Evolutionary conservation across 352 stramenopile genomes (phyloP), one percentile per base, ranked within the genome.

Genomic region (Stramenopiles sp.): DNA sequence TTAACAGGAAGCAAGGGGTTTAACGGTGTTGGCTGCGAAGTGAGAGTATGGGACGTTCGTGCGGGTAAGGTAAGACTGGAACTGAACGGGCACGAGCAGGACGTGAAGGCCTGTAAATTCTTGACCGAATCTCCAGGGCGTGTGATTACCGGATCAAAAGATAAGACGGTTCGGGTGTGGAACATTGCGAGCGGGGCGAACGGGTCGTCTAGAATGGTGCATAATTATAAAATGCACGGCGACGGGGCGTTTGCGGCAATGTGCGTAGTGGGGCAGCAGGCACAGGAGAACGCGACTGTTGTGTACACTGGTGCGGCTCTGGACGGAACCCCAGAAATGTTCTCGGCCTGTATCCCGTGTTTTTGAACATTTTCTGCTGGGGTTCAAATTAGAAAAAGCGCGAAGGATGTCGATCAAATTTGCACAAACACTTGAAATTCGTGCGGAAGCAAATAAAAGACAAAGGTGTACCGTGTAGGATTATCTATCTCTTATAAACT

Each of bases 1-100:
- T 68, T 91, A 34, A 91, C 87, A 0, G 89, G 85, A 0, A 92
- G 87, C 75, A 92, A 91, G 77, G 87, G 87, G 0, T 91, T 91
- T 74, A 92, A 87, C 63, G 84, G 86, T 3, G 83, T 92, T 32
- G 87, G 87, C 0, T 84, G 82, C 32, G 87, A 91, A 69, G 80
- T 84, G 18, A 82, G 86, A 74, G 81, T 92, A 0, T 92, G 87
- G 87, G 87, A 92, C 74, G 81, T 86, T 69, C 85, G 87, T 2
- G 87, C 75, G 32, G 80, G 79, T 18, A 86, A 83, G 68, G 82
- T 89, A 74, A 32, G 89, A 0, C 37, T 80, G 4, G 80, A 89
- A 77, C 84, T 86, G 30, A 63, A 79, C 6, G 87, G 86, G 0
- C 86, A 91, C 6, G 80, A 88, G 37, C 86, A 92, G 49, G 87